A percentile compares a stretch with the other conserved stretches of the same genome.
phyloP scores from a whole-genome alignment of 2,329 filamentous ascomycete genomes.

The Fusarium transvaalense region DNA sequence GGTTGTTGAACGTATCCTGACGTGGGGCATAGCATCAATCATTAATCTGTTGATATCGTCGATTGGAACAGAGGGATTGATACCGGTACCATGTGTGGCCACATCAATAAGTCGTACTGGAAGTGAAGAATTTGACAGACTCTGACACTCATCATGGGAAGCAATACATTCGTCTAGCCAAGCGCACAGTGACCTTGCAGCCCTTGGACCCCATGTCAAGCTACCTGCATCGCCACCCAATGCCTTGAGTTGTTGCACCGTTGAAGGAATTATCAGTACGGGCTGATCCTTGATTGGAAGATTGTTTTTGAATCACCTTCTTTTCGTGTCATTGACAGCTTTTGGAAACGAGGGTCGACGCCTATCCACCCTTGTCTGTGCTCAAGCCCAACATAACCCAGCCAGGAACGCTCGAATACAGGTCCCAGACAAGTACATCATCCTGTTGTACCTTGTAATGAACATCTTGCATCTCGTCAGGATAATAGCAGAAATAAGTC shows the following conservation, averaged over 20 bases:
- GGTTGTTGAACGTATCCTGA: neutral
- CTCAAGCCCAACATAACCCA: neutral
- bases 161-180: neutral
- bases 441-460: no score
- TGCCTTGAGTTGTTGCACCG: neutral
- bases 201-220: neutral
- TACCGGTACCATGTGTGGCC: neutral
- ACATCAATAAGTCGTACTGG: neutral
- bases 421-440: neutral
- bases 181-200: neutral
- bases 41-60: neutral
- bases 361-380: no score
- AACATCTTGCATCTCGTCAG: no score
- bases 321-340: no score
- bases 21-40: neutral
- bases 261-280: neutral
- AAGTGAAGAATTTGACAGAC: neutral
- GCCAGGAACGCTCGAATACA: neutral
- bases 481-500: neutral
- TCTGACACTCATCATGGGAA: neutral
- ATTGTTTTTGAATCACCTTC: no score
- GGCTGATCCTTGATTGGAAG: no score
- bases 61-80: neutral
- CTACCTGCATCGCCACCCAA: neutral
- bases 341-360: no score